phyloP scores from a whole-genome alignment of 2,329 filamentous ascomycete species.

The Hypoxylon rubiginosum region DNA sequence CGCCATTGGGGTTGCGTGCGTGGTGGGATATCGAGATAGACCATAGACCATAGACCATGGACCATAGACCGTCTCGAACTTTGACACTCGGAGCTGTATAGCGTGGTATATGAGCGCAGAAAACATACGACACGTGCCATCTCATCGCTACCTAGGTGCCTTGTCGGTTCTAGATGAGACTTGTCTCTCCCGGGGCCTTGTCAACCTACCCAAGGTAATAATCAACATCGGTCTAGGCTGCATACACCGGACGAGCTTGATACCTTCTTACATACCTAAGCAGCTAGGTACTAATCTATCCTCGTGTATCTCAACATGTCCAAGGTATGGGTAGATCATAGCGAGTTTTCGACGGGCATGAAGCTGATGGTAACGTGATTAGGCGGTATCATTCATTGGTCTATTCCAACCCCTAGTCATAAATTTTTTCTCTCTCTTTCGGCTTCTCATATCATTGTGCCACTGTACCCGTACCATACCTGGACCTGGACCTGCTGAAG shows the following conservation, averaged over 20 bases:
- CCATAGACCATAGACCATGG: slow-evolving; percentile 2
- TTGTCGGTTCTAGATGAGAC: slow-evolving; percentile 18
- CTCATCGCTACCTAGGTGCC: not conserved
- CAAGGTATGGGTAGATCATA: slow-evolving; percentile 30
- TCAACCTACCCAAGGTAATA: slow-evolving; percentile 14
- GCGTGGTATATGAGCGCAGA: slow-evolving; percentile 16
- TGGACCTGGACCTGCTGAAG: slow-evolving; percentile 32
- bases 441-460: slow-evolving; percentile 34
- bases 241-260: slow-evolving; percentile 24
- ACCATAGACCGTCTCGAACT: slow-evolving; percentile 4
- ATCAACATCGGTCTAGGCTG: slow-evolving; percentile 5
- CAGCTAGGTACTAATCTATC: not conserved
- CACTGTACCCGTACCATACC: slow-evolving; percentile 30
- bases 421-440: slow-evolving; percentile 10
- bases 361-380: slow-evolving; percentile 43
- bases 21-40: not conserved
- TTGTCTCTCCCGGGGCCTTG: not conserved
- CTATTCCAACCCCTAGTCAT: slow-evolving; percentile 14
- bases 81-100: not conserved
- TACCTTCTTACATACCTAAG: slow-evolving; percentile 18
- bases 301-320: not conserved
- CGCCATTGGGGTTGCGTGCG: not conserved
- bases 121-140: slow-evolving; percentile 30
- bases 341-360: slow-evolving; percentile 30
- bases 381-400: slow-evolving; percentile 34